A percentile compares a stretch with the other conserved stretches of the same genome.
Conservation (phyloP, 768 basidiomycete genomes). For the Suillus brevipes region DNA sequence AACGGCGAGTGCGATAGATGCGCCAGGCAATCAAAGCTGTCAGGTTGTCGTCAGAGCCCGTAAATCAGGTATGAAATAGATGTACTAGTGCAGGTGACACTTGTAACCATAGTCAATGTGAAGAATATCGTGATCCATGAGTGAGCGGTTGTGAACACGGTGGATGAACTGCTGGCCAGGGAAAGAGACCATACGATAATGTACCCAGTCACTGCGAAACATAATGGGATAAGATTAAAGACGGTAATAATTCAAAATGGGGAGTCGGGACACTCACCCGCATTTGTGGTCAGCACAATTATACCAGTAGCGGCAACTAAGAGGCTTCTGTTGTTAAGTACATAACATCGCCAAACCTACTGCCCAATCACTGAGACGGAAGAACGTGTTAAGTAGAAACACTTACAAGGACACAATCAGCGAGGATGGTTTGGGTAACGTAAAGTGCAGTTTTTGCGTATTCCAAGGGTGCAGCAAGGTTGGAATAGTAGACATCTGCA, state of each 20-base stretch:
- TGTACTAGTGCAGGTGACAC: neutral
- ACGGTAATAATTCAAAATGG: neutral
- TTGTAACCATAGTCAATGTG: neutral
- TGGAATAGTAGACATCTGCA: neutral
- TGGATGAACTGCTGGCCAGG: neutral
- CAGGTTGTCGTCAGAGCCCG: neutral
- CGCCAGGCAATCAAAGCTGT: conserved; percentile 8
- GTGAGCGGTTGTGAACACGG: neutral
- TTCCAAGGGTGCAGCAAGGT: neutral
- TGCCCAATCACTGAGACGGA: neutral
- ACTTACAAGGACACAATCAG: neutral
- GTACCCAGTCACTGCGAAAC: neutral
- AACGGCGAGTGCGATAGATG: conserved; percentile 3
- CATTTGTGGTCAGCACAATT: neutral
- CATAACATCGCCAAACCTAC: neutral
- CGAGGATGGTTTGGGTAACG: neutral
- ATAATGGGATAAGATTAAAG: neutral
- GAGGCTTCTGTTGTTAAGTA: neutral
- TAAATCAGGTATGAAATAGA: too few relatives aligned
- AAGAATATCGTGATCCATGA: neutral
- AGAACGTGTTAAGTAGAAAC: neutral
- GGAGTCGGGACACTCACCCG: neutral
- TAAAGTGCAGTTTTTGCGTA: neutral
- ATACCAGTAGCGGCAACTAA: neutral
- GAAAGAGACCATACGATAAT: neutral